Evolutionary conservation across 2,329 filamentous ascomycete genomes (phyloP).

Genomic region (Dothideomycetes sp.): DNA sequence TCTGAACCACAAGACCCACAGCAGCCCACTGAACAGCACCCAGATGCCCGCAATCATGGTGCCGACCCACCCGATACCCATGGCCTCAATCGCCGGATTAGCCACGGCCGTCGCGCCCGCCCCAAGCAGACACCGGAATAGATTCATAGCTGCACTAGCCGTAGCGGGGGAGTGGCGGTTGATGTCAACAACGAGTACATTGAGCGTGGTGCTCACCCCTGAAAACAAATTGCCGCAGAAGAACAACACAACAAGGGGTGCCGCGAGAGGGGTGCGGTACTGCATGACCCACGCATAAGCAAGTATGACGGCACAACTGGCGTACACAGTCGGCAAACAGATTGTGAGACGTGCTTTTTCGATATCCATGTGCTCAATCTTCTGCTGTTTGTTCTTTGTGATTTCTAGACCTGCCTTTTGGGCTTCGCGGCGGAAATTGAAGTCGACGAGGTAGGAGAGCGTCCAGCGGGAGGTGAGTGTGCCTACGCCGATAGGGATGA

Average conservation of each 20-base stretch:
- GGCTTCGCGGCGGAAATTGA: conserved; percentile 62
- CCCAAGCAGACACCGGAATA: conserved; percentile 24
- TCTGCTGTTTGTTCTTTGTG: conserved; percentile 44
- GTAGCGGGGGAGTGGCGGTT: conserved; percentile 28
- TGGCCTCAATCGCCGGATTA: conserved; percentile 27
- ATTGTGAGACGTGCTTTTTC: conserved; percentile 34
- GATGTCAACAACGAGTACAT: conserved; percentile 30
- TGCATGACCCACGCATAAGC: conserved; percentile 32
- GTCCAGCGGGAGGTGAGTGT: conserved; percentile 25
- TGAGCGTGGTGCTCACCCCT: conserved; percentile 42
- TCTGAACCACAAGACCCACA: conserved; percentile 27
- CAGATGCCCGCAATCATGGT: conserved; percentile 33
- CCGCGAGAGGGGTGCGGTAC: conserved; percentile 26
- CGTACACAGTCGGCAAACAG: conserved; percentile 23
- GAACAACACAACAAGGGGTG: conserved; percentile 36
- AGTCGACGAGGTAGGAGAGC: conserved; percentile 51
- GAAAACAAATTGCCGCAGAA: conserved; percentile 45
- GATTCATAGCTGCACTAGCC: conserved; percentile 26
- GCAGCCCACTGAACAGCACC: conserved; percentile 25
- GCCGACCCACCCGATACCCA: conserved; percentile 34
- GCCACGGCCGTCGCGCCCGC: conserved; percentile 27
- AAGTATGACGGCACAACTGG: conserved; percentile 22
- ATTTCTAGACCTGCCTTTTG: conserved; percentile 50
- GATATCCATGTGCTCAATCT: conserved; percentile 40
- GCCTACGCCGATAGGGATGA: conserved; percentile 27